Evolutionary conservation across 139 green algal genomes (phyloP).

Genomic region (Picochlorum sp.): DNA sequence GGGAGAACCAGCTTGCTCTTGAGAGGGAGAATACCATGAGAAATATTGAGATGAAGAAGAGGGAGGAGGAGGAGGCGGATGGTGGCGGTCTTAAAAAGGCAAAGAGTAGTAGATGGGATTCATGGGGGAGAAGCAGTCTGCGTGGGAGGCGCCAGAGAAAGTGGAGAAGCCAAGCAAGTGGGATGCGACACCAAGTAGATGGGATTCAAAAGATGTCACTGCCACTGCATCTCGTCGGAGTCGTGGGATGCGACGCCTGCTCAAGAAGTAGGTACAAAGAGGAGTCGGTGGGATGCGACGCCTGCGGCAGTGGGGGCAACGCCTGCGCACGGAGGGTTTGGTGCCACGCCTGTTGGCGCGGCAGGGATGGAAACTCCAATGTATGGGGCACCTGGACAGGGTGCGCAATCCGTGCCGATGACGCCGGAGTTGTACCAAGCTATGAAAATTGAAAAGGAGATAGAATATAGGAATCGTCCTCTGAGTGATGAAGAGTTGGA

Average conservation of each 20-base stretch:
- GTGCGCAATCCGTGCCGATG: conserved; percentile 34
- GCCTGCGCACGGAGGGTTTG: conserved; percentile 41
- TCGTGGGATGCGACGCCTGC: conserved; percentile 63
- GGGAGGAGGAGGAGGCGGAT: conserved; percentile 25
- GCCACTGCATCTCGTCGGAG: conserved; percentile 23
- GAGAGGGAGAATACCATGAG: conserved; percentile 88
- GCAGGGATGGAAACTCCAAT: conserved; percentile 65
- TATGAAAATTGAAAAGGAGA: conserved; percentile 70
- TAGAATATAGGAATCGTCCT: conserved; percentile 85
- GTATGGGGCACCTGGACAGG: conserved; percentile 11
- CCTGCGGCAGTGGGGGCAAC: conserved; percentile 9
- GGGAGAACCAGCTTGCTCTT: conserved; percentile 62
- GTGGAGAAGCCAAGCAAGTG: conserved; percentile 48
- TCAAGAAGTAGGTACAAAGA: conserved; percentile 17
- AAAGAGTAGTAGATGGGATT: conserved; percentile 78
- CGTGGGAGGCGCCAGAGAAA: conserved; percentile 80
- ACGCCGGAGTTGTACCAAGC: conserved; percentile 73
- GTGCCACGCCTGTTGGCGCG: conserved; percentile 52
- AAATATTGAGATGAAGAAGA: conserved; percentile 75
- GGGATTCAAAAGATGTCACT: background rate
- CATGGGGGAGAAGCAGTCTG: conserved; percentile 43
- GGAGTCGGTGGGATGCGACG: conserved; percentile 34
- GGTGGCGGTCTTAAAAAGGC: conserved; percentile 24
- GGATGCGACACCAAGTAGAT: conserved; percentile 45
- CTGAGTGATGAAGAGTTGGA: conserved; percentile 94